phyloP scores from a whole-genome alignment of 1,284 basidiomycete species.

The Sporisorium exsertum region DNA sequence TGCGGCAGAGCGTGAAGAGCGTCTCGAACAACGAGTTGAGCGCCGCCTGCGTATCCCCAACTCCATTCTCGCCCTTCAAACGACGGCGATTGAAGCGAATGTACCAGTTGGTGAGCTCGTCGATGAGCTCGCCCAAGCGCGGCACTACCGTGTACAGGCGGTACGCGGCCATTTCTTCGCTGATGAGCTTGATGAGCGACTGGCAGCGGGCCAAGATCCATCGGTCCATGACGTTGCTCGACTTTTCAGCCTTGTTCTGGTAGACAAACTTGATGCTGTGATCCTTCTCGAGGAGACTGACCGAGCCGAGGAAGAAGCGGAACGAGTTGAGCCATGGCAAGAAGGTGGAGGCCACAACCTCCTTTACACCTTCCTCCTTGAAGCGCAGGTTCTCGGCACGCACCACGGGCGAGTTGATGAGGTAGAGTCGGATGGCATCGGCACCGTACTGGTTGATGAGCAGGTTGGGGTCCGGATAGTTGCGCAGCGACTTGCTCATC shows the following conservation, averaged over 20 bases:
- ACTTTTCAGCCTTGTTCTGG: constrained; percentile 84
- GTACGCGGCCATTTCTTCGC: constrained; percentile 94
- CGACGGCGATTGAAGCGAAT: constrained; percentile 98
- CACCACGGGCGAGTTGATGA: constrained; percentile 98
- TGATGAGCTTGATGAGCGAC: constrained; percentile 90
- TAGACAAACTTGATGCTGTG: constrained; percentile 85
- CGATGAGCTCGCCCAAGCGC: constrained; percentile 89
- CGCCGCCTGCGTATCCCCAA: constrained; percentile 87
- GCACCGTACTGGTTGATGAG: constrained; percentile 94
- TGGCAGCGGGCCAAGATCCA: constrained; percentile 99
- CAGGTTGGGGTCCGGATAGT: constrained; percentile 96
- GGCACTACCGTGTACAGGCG: constrained; percentile 98
- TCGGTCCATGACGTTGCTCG: constrained; percentile 95
- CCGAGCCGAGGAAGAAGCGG: constrained; percentile 99
- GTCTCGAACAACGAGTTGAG: constrained; percentile 97
- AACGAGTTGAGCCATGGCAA: constrained; percentile 99
- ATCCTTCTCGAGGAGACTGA: constrained; percentile 85
- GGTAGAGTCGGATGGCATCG: constrained; percentile 95
- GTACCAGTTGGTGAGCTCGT: constrained; percentile 99
- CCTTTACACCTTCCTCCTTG: constrained; percentile 96
- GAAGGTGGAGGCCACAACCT: constrained; percentile 92
- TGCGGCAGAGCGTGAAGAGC: constrained; percentile 90
- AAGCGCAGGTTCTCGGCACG: constrained; percentile 97
- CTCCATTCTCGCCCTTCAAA: constrained; percentile 93
- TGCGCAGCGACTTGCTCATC: constrained; percentile 98